phyloP scores from a whole-genome alignment of 148 eudicot genomes.

The Nepenthes gracilis region DNA sequence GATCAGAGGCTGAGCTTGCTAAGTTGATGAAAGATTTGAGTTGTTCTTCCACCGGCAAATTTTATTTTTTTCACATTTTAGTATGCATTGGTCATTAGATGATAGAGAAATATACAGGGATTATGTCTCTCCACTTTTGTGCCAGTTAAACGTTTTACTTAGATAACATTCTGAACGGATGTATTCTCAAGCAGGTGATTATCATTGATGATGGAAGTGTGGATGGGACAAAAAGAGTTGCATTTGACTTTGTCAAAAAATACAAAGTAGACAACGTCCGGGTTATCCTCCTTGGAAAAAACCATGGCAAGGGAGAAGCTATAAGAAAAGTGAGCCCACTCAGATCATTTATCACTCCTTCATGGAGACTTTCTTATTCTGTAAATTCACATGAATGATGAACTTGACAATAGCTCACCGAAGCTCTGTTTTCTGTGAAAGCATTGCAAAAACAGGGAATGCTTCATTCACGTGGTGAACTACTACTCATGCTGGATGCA shows the following conservation, averaged over 20 bases:
- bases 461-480: constrained; percentile 97
- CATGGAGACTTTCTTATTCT: neutral
- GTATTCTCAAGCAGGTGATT: constrained; percentile 45
- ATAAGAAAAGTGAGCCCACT: constrained; percentile 86
- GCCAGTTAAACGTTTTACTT: too few species aligned
- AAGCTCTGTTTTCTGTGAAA: constrained; percentile 55
- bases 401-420: constrained; percentile 31
- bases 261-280: constrained; percentile 74
- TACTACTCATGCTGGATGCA: constrained; percentile 96
- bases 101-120: neutral
- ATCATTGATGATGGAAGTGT: constrained; percentile 94
- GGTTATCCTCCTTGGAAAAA: constrained; percentile 75
- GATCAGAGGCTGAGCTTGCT: too few species aligned
- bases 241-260: constrained; percentile 72
- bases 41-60: too few species aligned
- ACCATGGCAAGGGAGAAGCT: constrained; percentile 98
- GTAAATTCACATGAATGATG: constrained; percentile 1
- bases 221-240: constrained; percentile 80
- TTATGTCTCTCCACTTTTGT: too few species aligned
- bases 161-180: neutral
- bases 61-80: too few species aligned
- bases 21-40: too few species aligned
- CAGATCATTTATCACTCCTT: constrained; percentile 3
- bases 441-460: constrained; percentile 94
- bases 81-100: neutral